Base-by-base conservation (phyloP, 176 grass and related monocot species). In the Elymus sibiricus region DNA sequence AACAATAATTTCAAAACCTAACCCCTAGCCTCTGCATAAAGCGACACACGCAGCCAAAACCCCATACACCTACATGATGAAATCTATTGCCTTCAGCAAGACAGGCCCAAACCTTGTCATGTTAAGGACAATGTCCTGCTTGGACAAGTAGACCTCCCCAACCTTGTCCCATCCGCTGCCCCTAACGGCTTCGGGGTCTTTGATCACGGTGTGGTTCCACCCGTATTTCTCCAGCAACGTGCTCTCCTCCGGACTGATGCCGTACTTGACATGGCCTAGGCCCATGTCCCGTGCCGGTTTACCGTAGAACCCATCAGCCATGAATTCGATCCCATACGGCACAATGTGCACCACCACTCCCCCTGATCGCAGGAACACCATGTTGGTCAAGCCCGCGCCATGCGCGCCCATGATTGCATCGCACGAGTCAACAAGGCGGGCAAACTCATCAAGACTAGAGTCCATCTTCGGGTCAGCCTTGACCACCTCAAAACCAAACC, bases 371-470 rank as follows among this genome's bases (percentile, higher is more conserved):
- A 97, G 84, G 76, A 95, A 97, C 61, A 97, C 85, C 84, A 93
- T 91, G 63, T 97, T 97, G 0, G 95, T 95, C 55, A 97, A 78
- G 58, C 84, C 91, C 0, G 92, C 89, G 2, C 95, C 95, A 0
- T 97, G 95, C 15, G 90, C 95, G 0, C 92, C 95, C 74, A 97
- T 85, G 49, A 97, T 87, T 58, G 84, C 93, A 44, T 93, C 88
- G 21, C 90, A 97, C 1, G 82, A 90, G 64, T 95, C 78, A 1
- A 97, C 84, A 0, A 91, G 40, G 31, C 16, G 64, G 22, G 70
- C 90, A 3, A 97, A 81, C 13, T 85, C 79, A 44, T 84, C 85
- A 39, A 97, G 25, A 24, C 70, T 80, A 4, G 82, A 47, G 42
- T 89, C 86, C 2, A 39, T 61, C 61, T 77, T 90, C 26, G 84